phyloP scores from a whole-genome alignment of 345 rosid species.

The Eucalyptus erythrocorys region DNA sequence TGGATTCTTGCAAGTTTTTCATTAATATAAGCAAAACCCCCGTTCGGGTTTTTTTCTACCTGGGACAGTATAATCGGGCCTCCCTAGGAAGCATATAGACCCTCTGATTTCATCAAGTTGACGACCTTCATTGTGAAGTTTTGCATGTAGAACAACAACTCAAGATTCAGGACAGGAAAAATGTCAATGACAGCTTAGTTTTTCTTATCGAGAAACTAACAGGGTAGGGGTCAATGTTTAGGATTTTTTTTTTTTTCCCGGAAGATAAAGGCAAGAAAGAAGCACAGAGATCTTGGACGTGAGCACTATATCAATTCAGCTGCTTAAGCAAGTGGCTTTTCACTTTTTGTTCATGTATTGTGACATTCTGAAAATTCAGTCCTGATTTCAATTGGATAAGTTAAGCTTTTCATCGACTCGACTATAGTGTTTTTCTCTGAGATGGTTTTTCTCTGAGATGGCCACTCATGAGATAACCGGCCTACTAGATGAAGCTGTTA shows the following conservation, averaged over 20 bases:
- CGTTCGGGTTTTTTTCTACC: constrained; percentile 10
- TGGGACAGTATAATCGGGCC: constrained; percentile 92
- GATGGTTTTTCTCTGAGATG: too few relatives aligned
- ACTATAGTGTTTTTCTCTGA: too few relatives aligned
- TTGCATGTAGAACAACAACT: constrained; percentile 46
- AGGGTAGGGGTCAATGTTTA: background rate
- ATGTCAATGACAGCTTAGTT: background rate
- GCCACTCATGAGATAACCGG: too few relatives aligned
- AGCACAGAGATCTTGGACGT: background rate
- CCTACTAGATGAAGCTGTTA: too few relatives aligned
- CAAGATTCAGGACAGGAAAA: background rate
- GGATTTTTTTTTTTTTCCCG: too few relatives aligned
- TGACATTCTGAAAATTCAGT: too few relatives aligned
- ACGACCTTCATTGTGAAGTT: constrained; percentile 57
- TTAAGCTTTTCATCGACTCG: too few relatives aligned
- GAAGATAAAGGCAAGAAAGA: background rate
- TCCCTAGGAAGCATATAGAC: constrained; percentile 76
- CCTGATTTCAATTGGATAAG: too few relatives aligned
- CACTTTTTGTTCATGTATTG: background rate
- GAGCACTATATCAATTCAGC: background rate
- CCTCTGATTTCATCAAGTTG: constrained; percentile 64
- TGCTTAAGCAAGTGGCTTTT: background rate
- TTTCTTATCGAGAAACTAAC: background rate
- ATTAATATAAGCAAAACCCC: background rate
- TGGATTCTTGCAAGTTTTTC: background rate